phyloP scores from a whole-genome alignment of 257 asterid species.

The Paulownia fortunei region DNA sequence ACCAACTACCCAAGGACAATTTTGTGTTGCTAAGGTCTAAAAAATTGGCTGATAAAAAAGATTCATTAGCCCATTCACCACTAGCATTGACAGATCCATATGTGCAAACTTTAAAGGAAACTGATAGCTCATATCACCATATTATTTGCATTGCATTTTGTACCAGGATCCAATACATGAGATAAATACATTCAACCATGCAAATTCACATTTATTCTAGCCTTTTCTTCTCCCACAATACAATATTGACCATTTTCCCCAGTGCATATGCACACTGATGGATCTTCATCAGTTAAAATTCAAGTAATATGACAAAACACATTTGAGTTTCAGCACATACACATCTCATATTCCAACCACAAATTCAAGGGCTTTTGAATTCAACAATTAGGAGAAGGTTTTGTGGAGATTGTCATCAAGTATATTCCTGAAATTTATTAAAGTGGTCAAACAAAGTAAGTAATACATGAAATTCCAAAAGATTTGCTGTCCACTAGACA shows the following conservation, averaged over 20 bases:
- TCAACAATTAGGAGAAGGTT: background rate
- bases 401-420: background rate
- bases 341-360: background rate
- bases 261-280: background rate
- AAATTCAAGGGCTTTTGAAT: background rate
- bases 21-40: too few relatives aligned
- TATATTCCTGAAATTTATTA: conserved; percentile 32
- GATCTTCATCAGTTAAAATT: background rate
- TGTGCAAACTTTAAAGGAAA: background rate
- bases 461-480: conserved; percentile 1
- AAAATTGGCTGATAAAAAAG: too few relatives aligned
- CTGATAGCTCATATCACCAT: background rate
- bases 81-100: too few relatives aligned
- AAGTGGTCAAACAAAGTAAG: conserved; percentile 15
- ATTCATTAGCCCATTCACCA: too few relatives aligned
- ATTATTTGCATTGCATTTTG: background rate
- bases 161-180: background rate
- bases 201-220: background rate
- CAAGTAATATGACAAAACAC: background rate
- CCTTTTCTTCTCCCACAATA: background rate
- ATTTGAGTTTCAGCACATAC: background rate
- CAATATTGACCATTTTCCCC: background rate
- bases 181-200: background rate
- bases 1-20: too few relatives aligned
- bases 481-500: conserved; percentile 28